Evolutionary conservation across 768 basidiomycete species (phyloP), one percentile per base, ranked within the genome.

Genomic region (Suillus alpinus): DNA sequence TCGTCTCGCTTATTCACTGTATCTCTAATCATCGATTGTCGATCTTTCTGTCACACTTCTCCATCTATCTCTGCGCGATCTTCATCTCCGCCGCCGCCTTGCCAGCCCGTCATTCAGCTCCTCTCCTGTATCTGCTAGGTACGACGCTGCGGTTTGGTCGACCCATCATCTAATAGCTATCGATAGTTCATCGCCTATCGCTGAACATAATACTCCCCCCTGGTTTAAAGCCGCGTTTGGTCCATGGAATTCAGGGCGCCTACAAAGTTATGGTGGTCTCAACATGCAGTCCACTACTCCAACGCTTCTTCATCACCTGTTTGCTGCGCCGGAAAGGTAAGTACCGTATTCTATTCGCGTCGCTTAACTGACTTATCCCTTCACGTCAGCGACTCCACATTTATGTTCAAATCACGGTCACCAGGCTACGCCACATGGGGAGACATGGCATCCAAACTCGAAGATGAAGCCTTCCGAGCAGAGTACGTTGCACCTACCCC

Each of bases 371-470:
- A 53, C 50, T 52, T 62, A 69, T 62, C 60, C 58, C 32, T 59
- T 60, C 53, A 26, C 65, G 9, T 37, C 37, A 84, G 81, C 63
- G 80, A 84, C 62, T 71, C 73, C 58, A 57, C 71, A 60, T 73
- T 72, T 46, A 40, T 66, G 1, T 73, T 74, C 41, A 75, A 66
- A 65, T 66, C 73, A 56, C 75, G 74, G 40, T 72, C 76, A 56
- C 80, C 85, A 43, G 75, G 83, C 34, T 90, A 90, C 69, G 80
- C 83, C 58, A 75, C 78, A 60, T 92, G 92, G 92, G 89, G 91
- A 34, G 87, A 91, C 59, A 74, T 87, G 47, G 93, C 92, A 14
- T 75, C 76, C 64, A 85, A 84, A 71, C 79, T 95, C 49, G 84
- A 87, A 69, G 83, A 86, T 63, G 89, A 93, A 66, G 75, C 77